phyloP scores from a whole-genome alignment of 768 basidiomycete genomes.

The Tulasnella sp. region DNA sequence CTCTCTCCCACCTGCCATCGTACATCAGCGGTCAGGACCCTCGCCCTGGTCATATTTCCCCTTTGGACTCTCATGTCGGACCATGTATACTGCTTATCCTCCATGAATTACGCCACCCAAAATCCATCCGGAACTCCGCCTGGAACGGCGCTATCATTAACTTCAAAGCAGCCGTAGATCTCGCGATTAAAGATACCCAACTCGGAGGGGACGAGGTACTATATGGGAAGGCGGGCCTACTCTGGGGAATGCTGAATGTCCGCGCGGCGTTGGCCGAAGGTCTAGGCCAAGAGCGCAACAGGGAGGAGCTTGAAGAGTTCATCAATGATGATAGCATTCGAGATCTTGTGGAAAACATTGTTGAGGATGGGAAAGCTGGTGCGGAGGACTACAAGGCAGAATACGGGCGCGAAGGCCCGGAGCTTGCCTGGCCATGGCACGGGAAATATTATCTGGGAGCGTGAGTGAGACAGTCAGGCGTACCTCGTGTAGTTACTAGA shows the following conservation, averaged over 20 bases:
- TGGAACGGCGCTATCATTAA: neutral
- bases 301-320: neutral
- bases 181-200: neutral
- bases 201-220: slow-evolving; percentile 8
- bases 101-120: neutral
- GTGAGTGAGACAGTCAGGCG: neutral
- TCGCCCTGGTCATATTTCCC: neutral
- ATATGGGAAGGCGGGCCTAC: slow-evolving; percentile 10
- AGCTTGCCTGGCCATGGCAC: slow-evolving; percentile 9
- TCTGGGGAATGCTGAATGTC: slow-evolving; percentile 3
- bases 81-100: neutral
- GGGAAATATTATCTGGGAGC: slow-evolving; percentile 11
- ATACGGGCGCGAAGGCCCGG: neutral
- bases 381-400: neutral
- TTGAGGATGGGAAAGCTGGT: neutral
- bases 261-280: neutral
- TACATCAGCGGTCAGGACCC: neutral
- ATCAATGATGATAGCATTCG: neutral
- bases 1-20: neutral
- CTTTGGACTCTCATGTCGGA: neutral
- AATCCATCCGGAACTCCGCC: neutral
- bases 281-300: neutral
- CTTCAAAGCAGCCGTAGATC: neutral
- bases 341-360: neutral
- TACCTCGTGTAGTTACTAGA: neutral